These are phyloP conservation scores for Trichoderma sp. DNA, from an alignment of 2,329 filamentous ascomycete species.

Conservation along the genomic window DNA sequence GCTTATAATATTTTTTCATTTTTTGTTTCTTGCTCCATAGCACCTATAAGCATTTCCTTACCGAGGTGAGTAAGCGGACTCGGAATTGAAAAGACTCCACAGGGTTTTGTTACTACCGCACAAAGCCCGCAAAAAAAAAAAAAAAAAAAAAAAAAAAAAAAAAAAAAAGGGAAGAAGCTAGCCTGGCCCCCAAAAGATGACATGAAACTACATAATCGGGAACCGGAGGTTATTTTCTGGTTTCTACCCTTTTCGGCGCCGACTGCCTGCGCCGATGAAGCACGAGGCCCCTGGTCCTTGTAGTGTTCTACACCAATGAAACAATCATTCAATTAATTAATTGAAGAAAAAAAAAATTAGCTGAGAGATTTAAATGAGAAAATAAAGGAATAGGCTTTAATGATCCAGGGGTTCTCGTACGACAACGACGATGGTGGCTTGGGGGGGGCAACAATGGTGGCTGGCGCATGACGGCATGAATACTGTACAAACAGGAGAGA, in stretches of 20 bases:
- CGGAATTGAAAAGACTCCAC: not conserved
- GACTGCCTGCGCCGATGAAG: slow-evolving; percentile 8
- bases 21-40: not conserved
- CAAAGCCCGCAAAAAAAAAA: not conserved
- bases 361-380: not conserved
- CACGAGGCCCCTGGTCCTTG: not conserved
- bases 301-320: not conserved
- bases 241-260: not conserved
- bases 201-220: not conserved
- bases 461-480: not conserved
- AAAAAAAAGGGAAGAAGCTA: not conserved
- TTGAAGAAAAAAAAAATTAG: not conserved
- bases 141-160: not conserved
- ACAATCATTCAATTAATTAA: not conserved
- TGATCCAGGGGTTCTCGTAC: not conserved
- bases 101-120: not conserved
- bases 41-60: not conserved
- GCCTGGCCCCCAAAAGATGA: not conserved
- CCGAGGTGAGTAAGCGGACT: not conserved
- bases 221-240: not conserved
- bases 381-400: not conserved
- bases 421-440: not conserved
- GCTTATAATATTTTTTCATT: not conserved
- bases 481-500: not conserved
- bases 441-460: not conserved